These are phyloP conservation scores for Termitomyces sp. DNA, from an alignment of 768 basidiomycete species.

Conservation along the genomic window DNA sequence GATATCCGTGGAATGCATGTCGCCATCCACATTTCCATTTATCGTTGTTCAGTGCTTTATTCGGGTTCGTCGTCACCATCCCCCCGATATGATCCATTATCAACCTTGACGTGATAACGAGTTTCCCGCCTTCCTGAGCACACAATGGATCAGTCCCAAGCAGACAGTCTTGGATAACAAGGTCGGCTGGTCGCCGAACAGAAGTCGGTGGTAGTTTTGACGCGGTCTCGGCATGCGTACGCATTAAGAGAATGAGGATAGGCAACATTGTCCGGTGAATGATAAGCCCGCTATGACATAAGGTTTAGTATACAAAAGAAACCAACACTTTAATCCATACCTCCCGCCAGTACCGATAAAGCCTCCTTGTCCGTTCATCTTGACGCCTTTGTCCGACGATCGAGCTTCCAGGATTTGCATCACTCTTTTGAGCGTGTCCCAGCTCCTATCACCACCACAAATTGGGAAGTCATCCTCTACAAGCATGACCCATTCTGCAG, in stretches of 20 bases:
- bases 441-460: slow-evolving; percentile 31
- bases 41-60: slow-evolving; percentile 25
- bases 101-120: slow-evolving; percentile 38
- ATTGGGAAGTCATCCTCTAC: slow-evolving; percentile 43
- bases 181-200: slow-evolving; percentile 30
- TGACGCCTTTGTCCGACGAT: slow-evolving; percentile 4
- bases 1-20: slow-evolving; percentile 38
- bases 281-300: slow-evolving; percentile 32
- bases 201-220: slow-evolving; percentile 26
- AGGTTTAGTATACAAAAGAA: slow-evolving; percentile 3
- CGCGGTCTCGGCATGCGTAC: slow-evolving; percentile 23
- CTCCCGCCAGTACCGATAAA: slow-evolving; percentile 42
- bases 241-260: slow-evolving; percentile 28
- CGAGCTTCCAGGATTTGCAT: slow-evolving; percentile 27
- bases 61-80: slow-evolving; percentile 28
- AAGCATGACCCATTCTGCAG: slow-evolving; percentile 39
- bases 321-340: slow-evolving; percentile 15
- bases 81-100: slow-evolving; percentile 42
- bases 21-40: slow-evolving; percentile 45
- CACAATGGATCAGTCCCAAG: slow-evolving; percentile 36
- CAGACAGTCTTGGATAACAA: slow-evolving; percentile 40
- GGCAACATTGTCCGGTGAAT: slow-evolving; percentile 33
- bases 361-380: slow-evolving; percentile 26
- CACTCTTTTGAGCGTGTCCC: slow-evolving; percentile 26
- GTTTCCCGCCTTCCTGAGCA: slow-evolving; percentile 23